These are phyloP conservation scores for Teunomyces tritomae DNA, from an alignment of 805 yeast species.

Conservation along the genomic window DNA sequence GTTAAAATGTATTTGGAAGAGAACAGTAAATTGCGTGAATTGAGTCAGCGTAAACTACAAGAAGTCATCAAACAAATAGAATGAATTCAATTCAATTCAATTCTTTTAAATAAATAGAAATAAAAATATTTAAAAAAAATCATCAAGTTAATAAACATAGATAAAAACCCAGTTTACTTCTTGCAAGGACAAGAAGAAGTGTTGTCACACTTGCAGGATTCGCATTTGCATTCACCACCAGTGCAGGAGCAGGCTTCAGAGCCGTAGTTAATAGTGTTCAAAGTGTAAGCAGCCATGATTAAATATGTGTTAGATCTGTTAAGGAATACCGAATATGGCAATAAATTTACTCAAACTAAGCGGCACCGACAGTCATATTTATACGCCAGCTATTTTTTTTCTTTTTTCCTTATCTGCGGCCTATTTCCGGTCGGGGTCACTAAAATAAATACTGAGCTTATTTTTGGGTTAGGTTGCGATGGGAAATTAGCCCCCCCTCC, in stretches of 20 bases:
- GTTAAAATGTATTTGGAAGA: slow-evolving; percentile 20
- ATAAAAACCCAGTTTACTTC: neutral
- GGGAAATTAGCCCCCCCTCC: too few relatives aligned
- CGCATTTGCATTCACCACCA: slow-evolving; percentile 5
- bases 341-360: neutral
- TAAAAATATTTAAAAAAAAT: neutral
- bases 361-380: neutral
- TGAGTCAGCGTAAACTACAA: slow-evolving; percentile 20
- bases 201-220: neutral
- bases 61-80: neutral
- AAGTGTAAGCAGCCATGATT: slow-evolving; percentile 5
- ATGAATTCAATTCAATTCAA: neutral
- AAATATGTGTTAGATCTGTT: neutral
- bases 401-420: neutral
- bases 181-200: neutral
- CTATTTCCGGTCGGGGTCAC: neutral
- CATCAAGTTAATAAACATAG: neutral
- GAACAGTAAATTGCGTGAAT: slow-evolving; percentile 18
- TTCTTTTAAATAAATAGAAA: neutral
- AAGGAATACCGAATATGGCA: neutral
- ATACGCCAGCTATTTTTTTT: neutral
- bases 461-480: too few relatives aligned
- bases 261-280: slow-evolving; percentile 7
- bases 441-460: neutral
- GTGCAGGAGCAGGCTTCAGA: slow-evolving; percentile 8